phyloP scores from a whole-genome alignment of 2,329 filamentous ascomycete species.

The Decorospora gaudefroyi region DNA sequence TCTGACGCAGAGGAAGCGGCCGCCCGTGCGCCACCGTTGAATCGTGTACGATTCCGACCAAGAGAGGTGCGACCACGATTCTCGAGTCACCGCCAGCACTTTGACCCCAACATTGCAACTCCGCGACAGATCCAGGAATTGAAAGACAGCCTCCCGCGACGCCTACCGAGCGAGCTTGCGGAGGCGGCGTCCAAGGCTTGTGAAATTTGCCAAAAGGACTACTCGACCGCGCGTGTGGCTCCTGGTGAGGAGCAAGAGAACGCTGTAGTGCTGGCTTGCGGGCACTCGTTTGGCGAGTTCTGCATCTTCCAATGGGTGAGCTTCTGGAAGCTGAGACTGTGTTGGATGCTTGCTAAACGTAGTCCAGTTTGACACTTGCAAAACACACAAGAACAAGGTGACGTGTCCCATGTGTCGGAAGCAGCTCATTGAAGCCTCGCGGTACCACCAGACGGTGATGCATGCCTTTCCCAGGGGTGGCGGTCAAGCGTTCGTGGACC shows the following conservation, averaged over 20 bases:
- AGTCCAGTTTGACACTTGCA: constrained; percentile 36
- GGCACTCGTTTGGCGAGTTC: constrained; percentile 44
- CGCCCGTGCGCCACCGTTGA: constrained; percentile 27
- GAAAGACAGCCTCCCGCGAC: constrained; percentile 33
- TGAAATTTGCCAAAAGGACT: constrained; percentile 47
- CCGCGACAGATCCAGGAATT: constrained; percentile 36
- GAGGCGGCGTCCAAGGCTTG: constrained; percentile 32
- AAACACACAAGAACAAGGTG: constrained; percentile 44
- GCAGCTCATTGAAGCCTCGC: constrained; percentile 34
- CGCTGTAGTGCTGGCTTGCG: constrained; percentile 43
- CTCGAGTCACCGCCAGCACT: constrained; percentile 12
- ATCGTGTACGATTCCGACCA: constrained; percentile 19
- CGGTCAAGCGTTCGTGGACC: constrained; percentile 23
- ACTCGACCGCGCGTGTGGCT: constrained; percentile 31
- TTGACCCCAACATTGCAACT: constrained; percentile 34
- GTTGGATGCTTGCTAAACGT: constrained; percentile 3
- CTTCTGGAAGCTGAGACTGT: background rate
- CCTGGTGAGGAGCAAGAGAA: constrained; percentile 41
- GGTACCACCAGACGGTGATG: constrained; percentile 15
- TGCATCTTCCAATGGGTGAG: constrained; percentile 44
- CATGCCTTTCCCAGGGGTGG: constrained; percentile 15
- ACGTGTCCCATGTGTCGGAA: constrained; percentile 48
- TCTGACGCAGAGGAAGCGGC: constrained; percentile 35
- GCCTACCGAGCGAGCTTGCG: constrained; percentile 34
- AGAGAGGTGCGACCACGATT: constrained; percentile 25